Evolutionary conservation across 441 rosid genomes (phyloP).

Genomic region (Corymbia calophylla): DNA sequence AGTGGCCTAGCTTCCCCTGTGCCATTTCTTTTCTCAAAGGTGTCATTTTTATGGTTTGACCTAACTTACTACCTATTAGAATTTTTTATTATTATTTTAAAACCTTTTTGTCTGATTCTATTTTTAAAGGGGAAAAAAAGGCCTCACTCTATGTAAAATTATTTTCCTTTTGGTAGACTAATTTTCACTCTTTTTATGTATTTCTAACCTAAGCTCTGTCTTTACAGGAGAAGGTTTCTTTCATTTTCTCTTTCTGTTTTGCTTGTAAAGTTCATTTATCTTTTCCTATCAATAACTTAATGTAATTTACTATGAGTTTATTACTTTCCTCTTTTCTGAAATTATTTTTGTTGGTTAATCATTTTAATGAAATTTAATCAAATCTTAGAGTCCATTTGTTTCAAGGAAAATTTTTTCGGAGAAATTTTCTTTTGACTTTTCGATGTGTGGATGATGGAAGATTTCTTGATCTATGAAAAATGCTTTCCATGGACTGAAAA

Average conservation of each 20-base stretch:
- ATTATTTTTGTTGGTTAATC: background rate
- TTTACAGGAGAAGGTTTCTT: background rate
- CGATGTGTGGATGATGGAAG: background rate
- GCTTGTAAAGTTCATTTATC: background rate
- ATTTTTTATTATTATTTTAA: background rate
- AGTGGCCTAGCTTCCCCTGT: background rate
- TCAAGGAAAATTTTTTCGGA: background rate
- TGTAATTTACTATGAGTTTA: background rate
- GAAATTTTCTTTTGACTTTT: background rate
- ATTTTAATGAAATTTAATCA: background rate
- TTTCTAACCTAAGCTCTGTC: background rate
- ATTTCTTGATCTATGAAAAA: background rate
- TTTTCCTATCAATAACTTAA: background rate
- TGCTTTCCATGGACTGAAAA: background rate
- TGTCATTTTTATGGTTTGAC: background rate
- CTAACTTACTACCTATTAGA: background rate
- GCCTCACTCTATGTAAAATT: background rate
- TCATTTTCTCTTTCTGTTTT: background rate
- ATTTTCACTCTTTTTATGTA: background rate
- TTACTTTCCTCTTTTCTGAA: background rate
- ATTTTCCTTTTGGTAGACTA: background rate
- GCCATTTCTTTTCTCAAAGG: background rate
- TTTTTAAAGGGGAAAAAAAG: background rate
- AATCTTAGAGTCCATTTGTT: background rate
- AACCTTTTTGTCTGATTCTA: background rate